Base-by-base conservation (phyloP, 805 yeast species). In the Saccharomycopsis selenospora region DNA sequence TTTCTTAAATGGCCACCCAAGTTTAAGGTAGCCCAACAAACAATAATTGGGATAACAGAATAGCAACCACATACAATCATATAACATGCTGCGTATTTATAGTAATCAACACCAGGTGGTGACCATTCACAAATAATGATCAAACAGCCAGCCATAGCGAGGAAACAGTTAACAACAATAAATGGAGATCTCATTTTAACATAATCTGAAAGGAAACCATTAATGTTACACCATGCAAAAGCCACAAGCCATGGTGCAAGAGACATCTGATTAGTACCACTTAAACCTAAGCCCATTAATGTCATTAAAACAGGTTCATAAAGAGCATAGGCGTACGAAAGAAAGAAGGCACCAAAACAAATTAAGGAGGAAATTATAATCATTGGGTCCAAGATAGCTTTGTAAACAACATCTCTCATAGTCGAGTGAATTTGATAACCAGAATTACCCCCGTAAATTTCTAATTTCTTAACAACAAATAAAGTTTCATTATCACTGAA, bases 311-410 rank as follows among this genome's bases (percentile, higher is more conserved):
- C 71, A 41, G 86, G 80, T 17, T 87, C 81, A 59, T 82, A 82
- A 62, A 77, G 82, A n/a, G 88, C 87, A 58, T 81, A 82, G 29
- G 86, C 83, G 57, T 82, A 82, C 18, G 85, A 73, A n/a, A 87
- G 85, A 50, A 81, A 75, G 57, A 82, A 74, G 46, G 76, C 67
- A 26, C 82, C 79, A 61, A 82, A 82, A 65, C 82, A 82, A 55
- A 71, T 70, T 52, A 82, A 61, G 1, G 82, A 84, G 18, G 79
- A 73, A 40, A 76, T 51, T 69, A 77, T 75, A 29, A 81, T 62
- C 53, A 76, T 64, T 60, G 77, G 74, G 59, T 82, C 88, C 56
- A 76, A 76, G 63, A 81, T 75, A 28, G 76, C 77, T 25, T 61
- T 56, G 2, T 60, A 47, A 41, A 49, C 17, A 20, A 76, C 70